Evolutionary conservation across 2,329 filamentous ascomycete species (phyloP), one percentile per base, ranked within the genome.

Genomic region (Corniculantispora saksenae): DNA sequence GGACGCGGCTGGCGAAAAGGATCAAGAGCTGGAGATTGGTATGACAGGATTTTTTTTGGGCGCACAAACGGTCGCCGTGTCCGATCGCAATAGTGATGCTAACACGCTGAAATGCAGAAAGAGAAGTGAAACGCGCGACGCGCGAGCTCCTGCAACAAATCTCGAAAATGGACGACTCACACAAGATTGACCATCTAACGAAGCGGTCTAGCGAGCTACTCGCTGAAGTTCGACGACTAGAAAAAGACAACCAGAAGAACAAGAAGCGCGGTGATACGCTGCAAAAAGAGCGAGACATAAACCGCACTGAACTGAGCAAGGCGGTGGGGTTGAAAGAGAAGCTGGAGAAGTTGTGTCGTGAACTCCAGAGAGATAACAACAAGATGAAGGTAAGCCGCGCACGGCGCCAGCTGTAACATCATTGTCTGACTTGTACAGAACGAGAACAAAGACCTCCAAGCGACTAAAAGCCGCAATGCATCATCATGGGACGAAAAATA

Each of bases 1-100:
- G 68, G 94, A 97, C 83, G 92, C 91, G 58, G 93, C 93, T 13
- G 92, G 93, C 66, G 94, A 97, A 76, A 97, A 96, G 78, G 94
- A 97, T 71, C 93, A 97, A 79, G 94, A 97, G 80, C 88, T 91
- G 67, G 95, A 98, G 82, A 97, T 99, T 76, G 93, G 93, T 97
- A 82, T 75, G 89, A 51, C 55, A n/a, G n/a, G 48, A 57, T 19
- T 23, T 19, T 57, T 67, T 69, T 56, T 13, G 9, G 47, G 60
- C 61, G 21, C 61, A 29, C 12, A 50, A 10, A 40, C 40, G 40
- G 21, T 40, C 38, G 15, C 17, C 6, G 23, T 43, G 7, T n/a
- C 27, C 9, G 5, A 6, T 19, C 40, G 9, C 1, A 29, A 50
- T 9, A 32, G 17, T 45, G 9, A 25, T 27, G 43, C 55, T 64